Conservation (phyloP, 148 eudicot species). For the Polygonum aviculare region DNA sequence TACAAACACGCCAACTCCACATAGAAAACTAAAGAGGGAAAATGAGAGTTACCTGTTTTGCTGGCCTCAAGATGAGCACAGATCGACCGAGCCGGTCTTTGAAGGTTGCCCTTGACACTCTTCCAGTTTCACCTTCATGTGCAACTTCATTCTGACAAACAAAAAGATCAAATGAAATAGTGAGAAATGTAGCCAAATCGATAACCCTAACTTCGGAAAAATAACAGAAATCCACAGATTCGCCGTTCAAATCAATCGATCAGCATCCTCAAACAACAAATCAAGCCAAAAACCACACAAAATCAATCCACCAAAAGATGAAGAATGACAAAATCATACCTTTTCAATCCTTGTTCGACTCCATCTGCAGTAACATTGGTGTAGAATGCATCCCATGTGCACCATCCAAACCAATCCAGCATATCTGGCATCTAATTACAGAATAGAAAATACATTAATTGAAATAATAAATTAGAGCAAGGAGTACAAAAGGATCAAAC, state of each 20-base stretch:
- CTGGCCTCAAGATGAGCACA: slow-evolving; percentile 96
- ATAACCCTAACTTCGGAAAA: too few species aligned
- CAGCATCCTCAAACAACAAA: too few species aligned
- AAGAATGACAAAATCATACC: slow-evolving; percentile 27
- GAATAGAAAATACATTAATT: not conserved
- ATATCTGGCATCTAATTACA: slow-evolving; percentile 69
- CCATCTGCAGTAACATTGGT: slow-evolving; percentile 69
- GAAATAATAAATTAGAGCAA: not conserved
- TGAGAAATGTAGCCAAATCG: not conserved
- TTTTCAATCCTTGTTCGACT: slow-evolving; percentile 57
- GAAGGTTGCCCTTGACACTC: slow-evolving; percentile 74
- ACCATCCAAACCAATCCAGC: slow-evolving; percentile 94
- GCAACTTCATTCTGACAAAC: slow-evolving; percentile 71
- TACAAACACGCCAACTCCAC: not conserved
- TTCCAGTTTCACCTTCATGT: slow-evolving; percentile 87
- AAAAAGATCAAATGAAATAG: slow-evolving; percentile 4
- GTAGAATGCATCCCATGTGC: slow-evolving; percentile 95
- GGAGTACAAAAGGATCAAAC: not conserved
- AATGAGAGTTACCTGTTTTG: slow-evolving; percentile 52
- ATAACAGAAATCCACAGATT: too few species aligned
- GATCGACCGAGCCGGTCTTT: slow-evolving; percentile 63
- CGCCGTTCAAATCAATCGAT: too few species aligned
- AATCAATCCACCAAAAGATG: too few species aligned
- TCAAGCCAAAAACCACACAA: too few species aligned
- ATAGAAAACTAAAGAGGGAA: not conserved